Conservation (phyloP, 345 rosid genomes). For the Arabidopsis suecica region DNA sequence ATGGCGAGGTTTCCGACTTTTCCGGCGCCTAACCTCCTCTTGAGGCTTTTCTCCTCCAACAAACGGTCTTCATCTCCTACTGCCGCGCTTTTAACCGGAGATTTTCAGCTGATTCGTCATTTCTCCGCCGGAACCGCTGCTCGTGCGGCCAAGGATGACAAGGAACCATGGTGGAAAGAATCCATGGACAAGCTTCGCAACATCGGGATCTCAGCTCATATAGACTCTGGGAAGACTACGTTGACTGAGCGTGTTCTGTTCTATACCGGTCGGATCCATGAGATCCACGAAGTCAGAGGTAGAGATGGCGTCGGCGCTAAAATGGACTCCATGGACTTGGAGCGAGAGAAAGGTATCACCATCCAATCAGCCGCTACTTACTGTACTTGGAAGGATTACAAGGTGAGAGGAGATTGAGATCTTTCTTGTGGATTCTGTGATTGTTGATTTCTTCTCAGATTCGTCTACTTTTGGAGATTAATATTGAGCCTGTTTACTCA, state of each 20-base stretch:
- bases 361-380: constrained; percentile 99
- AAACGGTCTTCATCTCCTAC: constrained; percentile 50
- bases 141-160: constrained; percentile 76
- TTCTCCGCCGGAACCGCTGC: constrained; percentile 75
- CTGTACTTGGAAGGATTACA: constrained; percentile 92
- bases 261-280: constrained; percentile 97
- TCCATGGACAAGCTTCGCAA: constrained; percentile 85
- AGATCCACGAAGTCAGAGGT: constrained; percentile 98
- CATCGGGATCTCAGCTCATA: constrained; percentile 97
- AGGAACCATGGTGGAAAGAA: constrained; percentile 98
- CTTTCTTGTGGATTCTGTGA: neutral
- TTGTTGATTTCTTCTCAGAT: neutral
- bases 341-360: constrained; percentile 97
- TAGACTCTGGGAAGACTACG: constrained; percentile 98
- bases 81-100: constrained; percentile 63
- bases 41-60: constrained; percentile 47
- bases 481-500: neutral
- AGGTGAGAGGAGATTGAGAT: constrained; percentile 50
- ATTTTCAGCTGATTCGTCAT: constrained; percentile 56
- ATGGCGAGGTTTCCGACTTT: constrained; percentile 64
- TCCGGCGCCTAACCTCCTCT: constrained; percentile 56
- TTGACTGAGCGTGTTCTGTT: constrained; percentile 87
- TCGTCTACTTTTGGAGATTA: neutral
- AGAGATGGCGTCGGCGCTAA: constrained; percentile 97
- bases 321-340: constrained; percentile 99